phyloP scores from a whole-genome alignment of 306 rosid genomes.

The Benincasa hispida region DNA sequence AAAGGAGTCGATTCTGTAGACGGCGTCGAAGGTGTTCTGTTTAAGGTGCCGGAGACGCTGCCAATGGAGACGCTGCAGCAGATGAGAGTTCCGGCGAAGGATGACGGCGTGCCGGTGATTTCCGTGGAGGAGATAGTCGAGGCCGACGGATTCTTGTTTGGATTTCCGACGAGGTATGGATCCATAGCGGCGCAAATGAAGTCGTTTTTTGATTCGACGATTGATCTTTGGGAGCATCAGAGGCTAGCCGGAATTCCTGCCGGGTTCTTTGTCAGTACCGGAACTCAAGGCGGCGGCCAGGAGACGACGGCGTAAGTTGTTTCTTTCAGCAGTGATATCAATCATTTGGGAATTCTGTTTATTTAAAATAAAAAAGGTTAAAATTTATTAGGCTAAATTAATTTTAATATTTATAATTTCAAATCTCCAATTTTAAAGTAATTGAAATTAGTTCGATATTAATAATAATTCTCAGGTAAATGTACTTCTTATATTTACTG shows the following conservation, averaged over 20 bases:
- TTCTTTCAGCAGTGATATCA: not conserved
- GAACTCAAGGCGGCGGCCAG: slow-evolving; percentile 87
- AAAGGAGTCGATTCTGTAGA: slow-evolving; percentile 52
- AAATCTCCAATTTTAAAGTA: too few relatives aligned
- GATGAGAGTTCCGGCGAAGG: slow-evolving; percentile 56
- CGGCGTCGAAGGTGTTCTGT: slow-evolving; percentile 63
- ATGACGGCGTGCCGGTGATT: slow-evolving; percentile 31
- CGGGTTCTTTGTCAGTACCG: slow-evolving; percentile 67
- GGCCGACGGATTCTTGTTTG: slow-evolving; percentile 67
- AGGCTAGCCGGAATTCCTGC: slow-evolving; percentile 63
- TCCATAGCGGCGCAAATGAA: slow-evolving; percentile 74
- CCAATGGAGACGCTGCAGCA: slow-evolving; percentile 31
- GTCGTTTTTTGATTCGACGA: slow-evolving; percentile 49
- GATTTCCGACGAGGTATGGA: slow-evolving; percentile 73
- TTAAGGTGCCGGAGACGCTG: slow-evolving; percentile 53
- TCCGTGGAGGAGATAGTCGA: slow-evolving; percentile 43
- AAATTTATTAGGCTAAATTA: too few relatives aligned
- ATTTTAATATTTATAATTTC: too few relatives aligned
- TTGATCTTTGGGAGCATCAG: slow-evolving; percentile 51
- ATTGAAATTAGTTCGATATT: too few relatives aligned
- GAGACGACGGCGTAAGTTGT: slow-evolving; percentile 68
- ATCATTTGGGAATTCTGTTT: not conserved
- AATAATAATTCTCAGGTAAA: too few relatives aligned
- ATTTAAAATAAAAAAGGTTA: too few relatives aligned
- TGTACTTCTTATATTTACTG: too few relatives aligned